phyloP scores from a whole-genome alignment of 2,329 filamentous ascomycete genomes.

The Claviceps digitariae region DNA sequence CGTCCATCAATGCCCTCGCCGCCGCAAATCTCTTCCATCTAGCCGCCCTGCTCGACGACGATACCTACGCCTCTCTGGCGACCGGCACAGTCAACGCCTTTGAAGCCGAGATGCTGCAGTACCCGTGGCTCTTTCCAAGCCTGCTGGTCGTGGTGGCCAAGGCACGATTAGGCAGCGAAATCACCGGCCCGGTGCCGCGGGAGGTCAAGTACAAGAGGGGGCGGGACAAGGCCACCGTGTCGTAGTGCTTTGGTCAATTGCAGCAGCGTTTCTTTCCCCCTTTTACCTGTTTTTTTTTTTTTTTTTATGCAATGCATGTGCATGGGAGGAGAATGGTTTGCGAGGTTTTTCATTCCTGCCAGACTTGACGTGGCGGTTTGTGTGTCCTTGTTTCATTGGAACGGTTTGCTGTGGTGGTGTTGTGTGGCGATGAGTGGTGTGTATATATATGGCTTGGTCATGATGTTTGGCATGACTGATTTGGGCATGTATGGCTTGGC shows the following conservation, averaged over 20 bases:
- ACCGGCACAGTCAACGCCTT: conserved; percentile 71
- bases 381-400: no score
- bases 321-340: no score
- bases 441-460: no score
- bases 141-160: conserved; percentile 66
- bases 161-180: conserved; percentile 48
- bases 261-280: neutral
- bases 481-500: no score
- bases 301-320: no score
- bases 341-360: no score
- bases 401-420: no score
- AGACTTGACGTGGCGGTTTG: no score
- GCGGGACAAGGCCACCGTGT: conserved; percentile 7
- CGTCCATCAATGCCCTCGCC: conserved; percentile 80
- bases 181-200: conserved; percentile 26
- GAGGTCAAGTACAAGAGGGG: conserved; percentile 12
- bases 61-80: conserved; percentile 50
- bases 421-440: no score
- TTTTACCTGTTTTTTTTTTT: neutral
- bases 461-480: no score
- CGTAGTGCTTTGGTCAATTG: no score
- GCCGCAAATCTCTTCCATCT: conserved; percentile 79
- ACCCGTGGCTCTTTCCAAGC: conserved; percentile 81
- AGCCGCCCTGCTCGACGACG: conserved; percentile 52
- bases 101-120: conserved; percentile 80